A percentile compares a stretch with the other conserved stretches of the same genome.
These are phyloP conservation scores for Xylariaceae sp. DNA, from an alignment of 2,329 filamentous ascomycete species.

Conservation along the genomic window DNA sequence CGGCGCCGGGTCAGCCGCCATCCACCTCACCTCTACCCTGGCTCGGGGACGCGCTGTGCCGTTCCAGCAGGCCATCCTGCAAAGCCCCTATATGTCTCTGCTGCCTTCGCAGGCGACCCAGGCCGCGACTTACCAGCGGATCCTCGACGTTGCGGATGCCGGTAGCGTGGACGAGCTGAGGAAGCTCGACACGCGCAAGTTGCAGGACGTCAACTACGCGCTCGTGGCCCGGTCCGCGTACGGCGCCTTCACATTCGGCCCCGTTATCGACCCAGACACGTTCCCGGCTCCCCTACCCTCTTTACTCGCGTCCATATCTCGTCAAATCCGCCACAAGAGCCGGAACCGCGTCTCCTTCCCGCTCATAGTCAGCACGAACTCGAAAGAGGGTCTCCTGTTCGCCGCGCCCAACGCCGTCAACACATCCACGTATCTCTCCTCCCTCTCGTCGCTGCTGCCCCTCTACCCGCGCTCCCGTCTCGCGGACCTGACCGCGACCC, in stretches of 20 bases:
- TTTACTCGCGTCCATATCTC: background rate
- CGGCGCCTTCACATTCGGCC: conserved; percentile 1
- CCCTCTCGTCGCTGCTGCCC: background rate
- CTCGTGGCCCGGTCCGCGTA: conserved; percentile 1
- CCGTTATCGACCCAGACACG: background rate
- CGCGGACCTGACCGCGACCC: no score
- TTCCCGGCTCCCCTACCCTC: background rate
- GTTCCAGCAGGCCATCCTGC: background rate
- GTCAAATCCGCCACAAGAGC: background rate
- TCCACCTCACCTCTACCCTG: background rate
- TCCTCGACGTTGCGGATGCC: no score
- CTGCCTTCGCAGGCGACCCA: background rate
- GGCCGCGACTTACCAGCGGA: background rate
- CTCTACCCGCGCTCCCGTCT: background rate
- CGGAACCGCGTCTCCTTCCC: background rate
- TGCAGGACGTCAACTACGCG: background rate
- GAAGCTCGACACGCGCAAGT: background rate
- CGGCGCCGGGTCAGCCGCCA: background rate
- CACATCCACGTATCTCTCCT: background rate
- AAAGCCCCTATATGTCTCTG: background rate
- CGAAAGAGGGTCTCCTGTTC: conserved; percentile 1
- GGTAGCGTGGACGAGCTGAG: conserved; percentile 1
- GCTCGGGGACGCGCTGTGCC: background rate
- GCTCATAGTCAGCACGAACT: conserved; percentile 1
- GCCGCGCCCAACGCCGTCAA: background rate